These are phyloP conservation scores for Wickerhamiella infanticola DNA, from an alignment of 1,139 yeast species.

Conservation along the genomic window DNA sequence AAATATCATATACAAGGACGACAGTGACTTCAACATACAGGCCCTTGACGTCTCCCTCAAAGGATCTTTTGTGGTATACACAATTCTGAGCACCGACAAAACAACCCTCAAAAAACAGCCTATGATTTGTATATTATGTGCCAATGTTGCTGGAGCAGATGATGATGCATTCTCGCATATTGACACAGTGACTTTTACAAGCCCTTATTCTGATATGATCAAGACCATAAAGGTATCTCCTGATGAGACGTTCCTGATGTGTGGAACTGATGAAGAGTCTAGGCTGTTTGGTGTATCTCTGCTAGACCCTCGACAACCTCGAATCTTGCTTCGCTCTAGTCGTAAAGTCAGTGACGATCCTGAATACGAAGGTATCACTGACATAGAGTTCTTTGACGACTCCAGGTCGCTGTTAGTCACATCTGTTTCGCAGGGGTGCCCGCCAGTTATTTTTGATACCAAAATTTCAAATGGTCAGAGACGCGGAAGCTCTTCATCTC, in stretches of 20 bases:
- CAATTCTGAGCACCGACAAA: constrained; percentile 67
- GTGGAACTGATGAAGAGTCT: constrained; percentile 75
- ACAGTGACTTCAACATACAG: constrained; percentile 60
- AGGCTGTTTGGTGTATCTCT: constrained; percentile 63
- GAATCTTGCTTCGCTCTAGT: constrained; percentile 50
- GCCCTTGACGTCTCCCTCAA: constrained; percentile 57
- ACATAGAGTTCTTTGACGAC: constrained; percentile 53
- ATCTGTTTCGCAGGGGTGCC: constrained; percentile 39
- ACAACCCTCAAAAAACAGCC: constrained; percentile 64
- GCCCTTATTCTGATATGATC: constrained; percentile 78
- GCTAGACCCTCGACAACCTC: constrained; percentile 48
- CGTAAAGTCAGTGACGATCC: constrained; percentile 40
- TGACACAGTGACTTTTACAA: constrained; percentile 32
- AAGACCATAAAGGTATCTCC: constrained; percentile 56
- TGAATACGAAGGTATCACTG: constrained; percentile 82
- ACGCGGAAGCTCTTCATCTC: constrained; percentile 6
- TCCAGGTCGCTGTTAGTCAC: constrained; percentile 39
- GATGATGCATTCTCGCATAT: constrained; percentile 8
- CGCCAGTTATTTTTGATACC: constrained; percentile 40
- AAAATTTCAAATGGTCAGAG: neutral
- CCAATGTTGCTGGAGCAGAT: constrained; percentile 7
- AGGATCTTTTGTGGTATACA: constrained; percentile 57
- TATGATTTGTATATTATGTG: constrained; percentile 49
- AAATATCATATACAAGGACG: constrained; percentile 49
- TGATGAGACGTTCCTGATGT: constrained; percentile 53